Conservation (phyloP, 2,329 filamentous ascomycete genomes). For the Ophiostoma himal-ulmi region DNA sequence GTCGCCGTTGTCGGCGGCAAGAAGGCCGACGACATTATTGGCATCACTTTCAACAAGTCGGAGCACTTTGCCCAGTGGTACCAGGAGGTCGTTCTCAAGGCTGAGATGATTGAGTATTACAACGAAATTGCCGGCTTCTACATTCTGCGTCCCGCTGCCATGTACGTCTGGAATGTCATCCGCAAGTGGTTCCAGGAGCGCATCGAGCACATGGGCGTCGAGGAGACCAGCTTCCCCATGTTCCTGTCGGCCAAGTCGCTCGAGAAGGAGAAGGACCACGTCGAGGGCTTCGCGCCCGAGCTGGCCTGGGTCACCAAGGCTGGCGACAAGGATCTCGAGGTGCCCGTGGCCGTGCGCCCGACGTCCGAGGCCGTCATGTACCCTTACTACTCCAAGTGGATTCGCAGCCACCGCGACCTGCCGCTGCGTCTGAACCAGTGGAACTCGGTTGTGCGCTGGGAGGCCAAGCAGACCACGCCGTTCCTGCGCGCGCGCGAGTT, state of each 20-base stretch:
- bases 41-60: slow-evolving; percentile 78
- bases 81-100: slow-evolving; percentile 94
- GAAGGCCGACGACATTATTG: slow-evolving; percentile 66
- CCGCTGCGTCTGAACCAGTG: slow-evolving; percentile 94
- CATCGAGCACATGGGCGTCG: slow-evolving; percentile 87
- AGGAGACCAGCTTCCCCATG: slow-evolving; percentile 94
- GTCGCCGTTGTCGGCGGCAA: slow-evolving; percentile 52
- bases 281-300: slow-evolving; percentile 96
- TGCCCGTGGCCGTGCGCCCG: slow-evolving; percentile 61
- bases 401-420: slow-evolving; percentile 90
- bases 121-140: slow-evolving; percentile 91
- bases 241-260: slow-evolving; percentile 91
- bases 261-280: slow-evolving; percentile 84
- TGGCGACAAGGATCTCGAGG: slow-evolving; percentile 88
- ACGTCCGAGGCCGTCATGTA: slow-evolving; percentile 83
- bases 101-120: slow-evolving; percentile 97
- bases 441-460: slow-evolving; percentile 86
- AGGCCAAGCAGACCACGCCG: slow-evolving; percentile 84
- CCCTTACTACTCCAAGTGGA: slow-evolving; percentile 94
- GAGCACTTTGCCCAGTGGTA: slow-evolving; percentile 94
- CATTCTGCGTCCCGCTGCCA: slow-evolving; percentile 65
- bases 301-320: slow-evolving; percentile 84
- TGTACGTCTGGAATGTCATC: slow-evolving; percentile 61
- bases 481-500: slow-evolving; percentile 94
- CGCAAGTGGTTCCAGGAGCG: slow-evolving; percentile 62